Conservation (phyloP, 140 eudicot genomes). For the Bidens hawaiensis region DNA sequence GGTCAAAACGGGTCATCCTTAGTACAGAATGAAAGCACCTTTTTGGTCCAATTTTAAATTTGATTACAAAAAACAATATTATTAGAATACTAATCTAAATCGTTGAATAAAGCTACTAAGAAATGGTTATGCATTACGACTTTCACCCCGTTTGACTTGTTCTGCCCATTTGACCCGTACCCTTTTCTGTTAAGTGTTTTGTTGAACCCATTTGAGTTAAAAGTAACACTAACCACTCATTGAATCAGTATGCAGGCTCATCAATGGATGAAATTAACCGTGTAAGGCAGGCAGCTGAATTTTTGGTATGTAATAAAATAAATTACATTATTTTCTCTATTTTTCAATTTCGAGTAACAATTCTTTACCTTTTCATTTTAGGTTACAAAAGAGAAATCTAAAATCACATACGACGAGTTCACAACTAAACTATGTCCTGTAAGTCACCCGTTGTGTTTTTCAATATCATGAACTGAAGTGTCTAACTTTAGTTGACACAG, state of each 20-base stretch:
- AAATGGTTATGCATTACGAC: neutral
- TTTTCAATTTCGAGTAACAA: neutral
- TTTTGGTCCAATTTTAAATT: neutral
- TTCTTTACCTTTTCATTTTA: slow-evolving; percentile 26
- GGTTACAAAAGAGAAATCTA: slow-evolving; percentile 65
- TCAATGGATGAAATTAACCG: slow-evolving; percentile 70
- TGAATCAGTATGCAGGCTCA: slow-evolving; percentile 66
- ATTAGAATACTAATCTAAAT: neutral
- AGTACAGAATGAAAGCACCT: neutral
- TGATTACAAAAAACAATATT: neutral
- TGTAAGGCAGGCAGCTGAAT: slow-evolving; percentile 69
- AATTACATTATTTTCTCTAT: neutral
- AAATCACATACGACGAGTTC: slow-evolving; percentile 65
- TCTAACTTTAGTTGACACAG: slow-evolving; percentile 36
- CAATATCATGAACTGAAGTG: neutral
- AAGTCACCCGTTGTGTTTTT: slow-evolving; percentile 31
- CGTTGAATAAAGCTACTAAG: neutral
- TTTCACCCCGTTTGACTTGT: neutral
- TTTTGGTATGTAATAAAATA: slow-evolving; percentile 60
- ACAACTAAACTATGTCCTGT: slow-evolving; percentile 83
- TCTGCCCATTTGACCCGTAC: neutral
- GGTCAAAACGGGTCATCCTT: neutral
- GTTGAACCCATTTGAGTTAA: neutral
- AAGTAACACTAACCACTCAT: slow-evolving; percentile 7
- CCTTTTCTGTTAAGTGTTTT: neutral